These are phyloP conservation scores for Dendrobium nobile DNA, from an alignment of 106 monocot species.

Conservation along the genomic window DNA sequence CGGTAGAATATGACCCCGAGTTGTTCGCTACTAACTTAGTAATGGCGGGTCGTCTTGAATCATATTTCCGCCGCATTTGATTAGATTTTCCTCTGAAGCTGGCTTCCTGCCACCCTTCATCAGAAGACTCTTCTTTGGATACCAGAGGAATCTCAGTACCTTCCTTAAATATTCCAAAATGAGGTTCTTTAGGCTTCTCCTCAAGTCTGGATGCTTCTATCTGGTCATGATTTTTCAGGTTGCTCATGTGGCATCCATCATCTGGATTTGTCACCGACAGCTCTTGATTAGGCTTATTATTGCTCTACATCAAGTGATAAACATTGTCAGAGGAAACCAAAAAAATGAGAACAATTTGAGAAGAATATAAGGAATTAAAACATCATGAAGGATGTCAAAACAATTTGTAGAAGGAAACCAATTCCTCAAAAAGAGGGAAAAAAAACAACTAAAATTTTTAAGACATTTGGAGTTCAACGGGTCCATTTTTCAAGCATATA, in stretches of 20 bases:
- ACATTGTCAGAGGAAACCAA: neutral
- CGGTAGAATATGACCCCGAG: conserved; percentile 20
- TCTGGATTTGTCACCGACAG: conserved; percentile 19
- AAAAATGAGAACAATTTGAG: neutral
- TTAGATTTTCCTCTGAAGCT: conserved; percentile 45
- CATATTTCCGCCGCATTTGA: conserved; percentile 26
- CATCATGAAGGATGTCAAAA: neutral
- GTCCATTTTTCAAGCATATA: neutral
- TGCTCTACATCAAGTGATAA: conserved; percentile 27
- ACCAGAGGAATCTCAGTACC: conserved; percentile 1
- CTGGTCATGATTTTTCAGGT: neutral
- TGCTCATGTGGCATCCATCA: conserved; percentile 12
- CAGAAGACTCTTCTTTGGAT: conserved; percentile 48
- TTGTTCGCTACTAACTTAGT: conserved; percentile 34
- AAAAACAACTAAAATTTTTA: neutral
- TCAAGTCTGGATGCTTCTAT: conserved; percentile 8
- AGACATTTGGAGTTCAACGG: neutral
- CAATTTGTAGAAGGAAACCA: too few relatives aligned
- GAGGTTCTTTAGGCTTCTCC: conserved; percentile 8
- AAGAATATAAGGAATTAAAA: neutral
- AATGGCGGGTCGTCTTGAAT: conserved; percentile 24
- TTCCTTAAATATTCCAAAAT: conserved; percentile 22
- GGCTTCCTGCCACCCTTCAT: conserved; percentile 98
- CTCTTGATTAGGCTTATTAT: conserved; percentile 30
- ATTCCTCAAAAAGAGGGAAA: too few relatives aligned